A percentile compares a stretch with the other conserved stretches of the same genome.
phyloP scores from a whole-genome alignment of 2,329 filamentous ascomycete species.

The Colletotrichum tropicicola region DNA sequence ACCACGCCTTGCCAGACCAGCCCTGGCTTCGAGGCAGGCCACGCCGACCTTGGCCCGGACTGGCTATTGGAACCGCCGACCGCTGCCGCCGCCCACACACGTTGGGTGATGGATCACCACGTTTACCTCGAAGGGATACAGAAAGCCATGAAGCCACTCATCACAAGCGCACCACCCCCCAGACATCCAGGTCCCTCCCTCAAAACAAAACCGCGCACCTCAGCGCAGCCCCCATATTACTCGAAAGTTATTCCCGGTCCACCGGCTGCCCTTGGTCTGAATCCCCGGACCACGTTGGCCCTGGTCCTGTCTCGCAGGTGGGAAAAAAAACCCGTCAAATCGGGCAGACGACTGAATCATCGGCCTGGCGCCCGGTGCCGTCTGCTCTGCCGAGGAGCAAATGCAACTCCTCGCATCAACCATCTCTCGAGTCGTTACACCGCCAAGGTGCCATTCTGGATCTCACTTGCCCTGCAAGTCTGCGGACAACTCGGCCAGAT shows the following conservation, averaged over 20 bases:
- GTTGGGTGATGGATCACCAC: constrained; percentile 1
- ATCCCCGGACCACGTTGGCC: background rate
- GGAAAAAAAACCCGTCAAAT: background rate
- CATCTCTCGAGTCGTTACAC: constrained; percentile 19
- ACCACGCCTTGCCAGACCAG: background rate
- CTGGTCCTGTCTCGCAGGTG: background rate
- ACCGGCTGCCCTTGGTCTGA: background rate
- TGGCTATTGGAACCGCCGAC: constrained; percentile 10
- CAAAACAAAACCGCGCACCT: constrained; percentile 8
- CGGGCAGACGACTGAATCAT: background rate
- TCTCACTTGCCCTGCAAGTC: constrained; percentile 20
- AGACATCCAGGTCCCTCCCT: background rate
- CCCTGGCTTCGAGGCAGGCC: background rate
- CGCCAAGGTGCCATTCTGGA: constrained; percentile 24
- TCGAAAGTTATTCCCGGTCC: constrained; percentile 13
- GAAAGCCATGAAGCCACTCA: constrained; percentile 8
- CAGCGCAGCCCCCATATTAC: background rate
- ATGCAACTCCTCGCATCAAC: background rate
- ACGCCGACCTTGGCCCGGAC: constrained; percentile 12
- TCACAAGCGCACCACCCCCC: constrained; percentile 4
- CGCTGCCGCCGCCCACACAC: background rate
- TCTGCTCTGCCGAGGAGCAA: no score
- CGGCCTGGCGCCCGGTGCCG: background rate
- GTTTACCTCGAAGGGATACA: background rate
- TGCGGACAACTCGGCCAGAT: constrained; percentile 22